These are phyloP conservation scores for Paramecium primaurelia DNA, from an alignment of 73 alveolate species.

Conservation along the genomic window DNA sequence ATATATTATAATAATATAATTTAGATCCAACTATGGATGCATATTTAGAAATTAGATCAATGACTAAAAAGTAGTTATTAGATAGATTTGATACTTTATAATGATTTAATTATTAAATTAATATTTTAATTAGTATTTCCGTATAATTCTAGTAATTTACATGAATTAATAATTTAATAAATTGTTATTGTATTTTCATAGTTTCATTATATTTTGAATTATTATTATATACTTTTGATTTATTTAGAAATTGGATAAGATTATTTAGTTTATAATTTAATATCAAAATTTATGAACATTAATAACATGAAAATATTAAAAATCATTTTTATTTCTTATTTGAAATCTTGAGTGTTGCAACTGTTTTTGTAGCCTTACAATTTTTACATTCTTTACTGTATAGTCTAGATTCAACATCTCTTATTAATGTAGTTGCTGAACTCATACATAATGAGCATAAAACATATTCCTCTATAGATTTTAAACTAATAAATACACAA, in stretches of 20 bases:
- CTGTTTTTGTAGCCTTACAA: slow-evolving; percentile 64
- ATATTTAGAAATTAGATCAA: slow-evolving; percentile 32
- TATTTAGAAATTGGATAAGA: no score
- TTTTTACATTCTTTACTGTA: slow-evolving; percentile 61
- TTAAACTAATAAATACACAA: not conserved
- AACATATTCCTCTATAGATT: slow-evolving; percentile 59
- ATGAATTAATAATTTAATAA: no score
- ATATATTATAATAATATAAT: not conserved
- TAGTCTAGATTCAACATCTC: slow-evolving; percentile 62
- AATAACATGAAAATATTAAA: no score
- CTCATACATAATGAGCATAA: slow-evolving; percentile 62
- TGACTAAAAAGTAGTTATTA: slow-evolving; percentile 13
- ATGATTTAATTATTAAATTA: not conserved
- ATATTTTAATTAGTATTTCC: no score
- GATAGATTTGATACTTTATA: slow-evolving; percentile 27
- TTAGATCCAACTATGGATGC: slow-evolving; percentile 34
- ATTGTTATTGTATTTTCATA: no score
- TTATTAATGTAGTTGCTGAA: slow-evolving; percentile 47
- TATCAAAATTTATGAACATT: no score
- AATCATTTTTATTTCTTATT: not conserved
- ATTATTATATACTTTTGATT: no score
- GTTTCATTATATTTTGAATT: no score
- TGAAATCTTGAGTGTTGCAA: not conserved
- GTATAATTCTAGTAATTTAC: no score
- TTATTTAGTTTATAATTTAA: no score